Evolutionary conservation across 352 stramenopile genomes (phyloP).

Genomic region (Pythium graminicola): DNA sequence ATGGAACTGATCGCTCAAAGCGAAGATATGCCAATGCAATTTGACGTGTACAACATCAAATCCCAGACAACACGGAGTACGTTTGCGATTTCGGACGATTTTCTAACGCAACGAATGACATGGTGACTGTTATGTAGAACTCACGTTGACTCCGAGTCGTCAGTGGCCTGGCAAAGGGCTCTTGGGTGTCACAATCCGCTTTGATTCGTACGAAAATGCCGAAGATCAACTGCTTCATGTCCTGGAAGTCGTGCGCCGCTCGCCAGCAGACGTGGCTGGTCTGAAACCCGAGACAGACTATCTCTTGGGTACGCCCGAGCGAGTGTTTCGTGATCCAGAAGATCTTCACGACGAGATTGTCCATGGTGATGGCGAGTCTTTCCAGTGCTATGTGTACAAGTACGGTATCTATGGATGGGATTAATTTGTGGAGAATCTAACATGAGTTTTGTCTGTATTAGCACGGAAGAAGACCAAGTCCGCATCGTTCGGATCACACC

Average conservation of each 20-base stretch:
- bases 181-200: constrained; percentile 95
- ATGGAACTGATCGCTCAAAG: constrained; percentile 90
- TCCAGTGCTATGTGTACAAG: constrained; percentile 98
- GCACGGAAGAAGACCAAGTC: constrained; percentile 89
- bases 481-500: constrained; percentile 85
- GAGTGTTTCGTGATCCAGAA: constrained; percentile 78
- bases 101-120: too few relatives aligned
- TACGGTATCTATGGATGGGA: constrained; percentile 16
- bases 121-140: too few relatives aligned
- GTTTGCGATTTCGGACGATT: not conserved
- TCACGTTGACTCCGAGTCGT: constrained; percentile 87
- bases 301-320: constrained; percentile 90
- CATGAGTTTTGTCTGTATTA: constrained; percentile 18
- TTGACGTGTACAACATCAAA: constrained; percentile 80
- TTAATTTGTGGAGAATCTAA: not conserved
- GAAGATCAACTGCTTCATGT: constrained; percentile 95
- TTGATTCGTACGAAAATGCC: constrained; percentile 94
- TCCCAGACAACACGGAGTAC: constrained; percentile 54
- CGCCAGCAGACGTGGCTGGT: constrained; percentile 86
- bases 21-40: constrained; percentile 64
- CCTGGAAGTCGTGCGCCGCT: constrained; percentile 86
- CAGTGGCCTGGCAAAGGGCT: constrained; percentile 93
- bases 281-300: constrained; percentile 90
- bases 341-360: constrained; percentile 89
- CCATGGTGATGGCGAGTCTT: constrained; percentile 84